phyloP scores from a whole-genome alignment of 1,284 basidiomycete genomes.

The Gymnopus androsaceus region DNA sequence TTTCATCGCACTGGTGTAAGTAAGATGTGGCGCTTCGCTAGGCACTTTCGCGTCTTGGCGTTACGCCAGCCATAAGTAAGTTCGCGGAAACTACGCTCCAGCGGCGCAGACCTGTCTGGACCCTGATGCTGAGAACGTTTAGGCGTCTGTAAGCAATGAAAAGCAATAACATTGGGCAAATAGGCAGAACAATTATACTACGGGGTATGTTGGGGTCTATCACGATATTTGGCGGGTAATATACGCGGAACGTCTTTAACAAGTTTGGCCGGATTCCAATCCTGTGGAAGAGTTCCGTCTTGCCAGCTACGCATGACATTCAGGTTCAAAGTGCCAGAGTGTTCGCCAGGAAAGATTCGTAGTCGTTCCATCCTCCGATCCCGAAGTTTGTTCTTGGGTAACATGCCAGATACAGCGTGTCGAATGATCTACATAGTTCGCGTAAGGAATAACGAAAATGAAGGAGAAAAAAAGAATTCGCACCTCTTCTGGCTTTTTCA shows the following conservation, averaged over 20 bases:
- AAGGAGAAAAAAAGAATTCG: constrained; percentile 31
- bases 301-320: constrained; percentile 78
- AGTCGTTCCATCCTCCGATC: constrained; percentile 83
- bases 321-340: constrained; percentile 67
- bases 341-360: constrained; percentile 79
- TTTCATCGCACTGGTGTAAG: too few relatives aligned
- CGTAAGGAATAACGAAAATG: constrained; percentile 9
- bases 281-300: constrained; percentile 62
- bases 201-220: constrained; percentile 6
- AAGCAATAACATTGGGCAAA: neutral
- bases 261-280: constrained; percentile 46
- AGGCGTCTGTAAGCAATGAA: neutral
- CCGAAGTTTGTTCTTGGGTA: constrained; percentile 93
- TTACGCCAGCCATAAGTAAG: too few relatives aligned
- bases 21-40: too few relatives aligned
- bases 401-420: constrained; percentile 94
- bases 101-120: too few relatives aligned
- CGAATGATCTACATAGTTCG: constrained; percentile 74
- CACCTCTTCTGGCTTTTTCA: constrained; percentile 90
- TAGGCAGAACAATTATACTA: neutral
- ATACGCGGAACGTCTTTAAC: constrained; percentile 24
- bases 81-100: too few relatives aligned
- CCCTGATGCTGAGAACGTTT: too few relatives aligned
- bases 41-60: too few relatives aligned
- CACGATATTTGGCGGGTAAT: constrained; percentile 16